Conservation (phyloP, 1,284 basidiomycete species). For the Fistulinella cinereoalba region DNA sequence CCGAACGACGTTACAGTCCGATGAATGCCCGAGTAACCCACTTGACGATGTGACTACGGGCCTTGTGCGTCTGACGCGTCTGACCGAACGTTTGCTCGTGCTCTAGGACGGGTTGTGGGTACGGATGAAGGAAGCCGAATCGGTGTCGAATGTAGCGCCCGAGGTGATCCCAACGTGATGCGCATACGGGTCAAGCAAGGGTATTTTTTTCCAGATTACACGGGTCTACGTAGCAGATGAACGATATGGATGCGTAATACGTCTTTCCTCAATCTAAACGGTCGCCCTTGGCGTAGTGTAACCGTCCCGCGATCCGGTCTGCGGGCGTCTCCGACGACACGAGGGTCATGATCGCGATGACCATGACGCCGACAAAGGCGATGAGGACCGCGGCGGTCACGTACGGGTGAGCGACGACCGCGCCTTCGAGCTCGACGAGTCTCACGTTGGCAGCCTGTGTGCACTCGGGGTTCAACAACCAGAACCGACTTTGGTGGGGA, state of each 20-base stretch:
- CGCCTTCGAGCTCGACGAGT: conserved; percentile 10
- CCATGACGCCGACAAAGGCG: conserved; percentile 10
- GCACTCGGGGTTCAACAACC: no score
- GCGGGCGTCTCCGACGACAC: conserved; percentile 15
- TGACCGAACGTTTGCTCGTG: not conserved
- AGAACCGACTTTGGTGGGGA: no score
- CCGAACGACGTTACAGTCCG: not conserved
- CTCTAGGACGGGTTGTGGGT: conserved; percentile 29
- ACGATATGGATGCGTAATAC: no score
- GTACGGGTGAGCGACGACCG: conserved; percentile 25
- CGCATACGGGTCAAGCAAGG: no score
- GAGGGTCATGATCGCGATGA: conserved; percentile 11
- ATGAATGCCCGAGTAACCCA: conserved; percentile 41
- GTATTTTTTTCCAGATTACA: no score
- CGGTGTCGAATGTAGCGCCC: no score
- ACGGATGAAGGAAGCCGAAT: conserved; percentile 18
- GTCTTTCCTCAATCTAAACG: conserved; percentile 27
- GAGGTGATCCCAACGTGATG: no score
- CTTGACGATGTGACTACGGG: no score
- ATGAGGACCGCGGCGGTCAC: conserved; percentile 8
- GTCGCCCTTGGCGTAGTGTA: conserved; percentile 18
- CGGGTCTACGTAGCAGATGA: no score
- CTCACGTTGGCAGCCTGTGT: conserved; percentile 18
- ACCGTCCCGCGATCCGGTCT: conserved; percentile 10
- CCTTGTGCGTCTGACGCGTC: conserved; percentile 9